Evolutionary conservation across 768 basidiomycete genomes (phyloP).

Genomic region (Hericium coralloides): DNA sequence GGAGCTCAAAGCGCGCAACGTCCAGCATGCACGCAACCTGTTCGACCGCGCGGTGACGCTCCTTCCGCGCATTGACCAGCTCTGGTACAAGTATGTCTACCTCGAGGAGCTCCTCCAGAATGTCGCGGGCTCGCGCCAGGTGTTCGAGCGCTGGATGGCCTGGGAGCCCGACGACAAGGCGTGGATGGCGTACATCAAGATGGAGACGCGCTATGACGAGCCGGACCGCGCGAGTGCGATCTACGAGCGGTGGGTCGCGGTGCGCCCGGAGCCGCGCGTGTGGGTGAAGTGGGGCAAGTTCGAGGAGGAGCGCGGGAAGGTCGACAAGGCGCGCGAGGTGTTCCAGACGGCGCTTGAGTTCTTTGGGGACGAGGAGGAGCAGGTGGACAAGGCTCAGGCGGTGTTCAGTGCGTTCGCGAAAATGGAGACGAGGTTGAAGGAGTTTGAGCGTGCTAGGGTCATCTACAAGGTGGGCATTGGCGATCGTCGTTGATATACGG

Average conservation of each 20-base stretch:
- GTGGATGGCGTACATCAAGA: constrained; percentile 99
- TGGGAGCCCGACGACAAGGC: constrained; percentile 99
- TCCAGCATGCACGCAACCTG: constrained; percentile 93
- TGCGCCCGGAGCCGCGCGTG: constrained; percentile 54
- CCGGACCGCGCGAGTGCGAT: constrained; percentile 85
- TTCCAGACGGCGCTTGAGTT: constrained; percentile 61
- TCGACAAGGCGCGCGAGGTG: constrained; percentile 58
- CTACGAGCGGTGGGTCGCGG: constrained; percentile 85
- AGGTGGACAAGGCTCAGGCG: constrained; percentile 75
- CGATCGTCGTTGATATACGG: constrained; percentile 1
- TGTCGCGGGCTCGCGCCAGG: constrained; percentile 91
- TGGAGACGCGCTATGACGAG: constrained; percentile 91
- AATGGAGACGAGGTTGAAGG: constrained; percentile 95
- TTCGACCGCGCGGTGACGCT: constrained; percentile 97
- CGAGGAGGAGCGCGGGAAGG: constrained; percentile 49
- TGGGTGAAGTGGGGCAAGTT: constrained; percentile 64
- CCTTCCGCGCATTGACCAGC: constrained; percentile 89
- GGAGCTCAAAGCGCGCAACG: constrained; percentile 97
- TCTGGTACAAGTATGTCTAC: constrained; percentile 99
- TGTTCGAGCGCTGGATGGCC: constrained; percentile 99
- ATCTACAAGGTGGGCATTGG: constrained; percentile 82
- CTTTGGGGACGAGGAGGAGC: constrained; percentile 54
- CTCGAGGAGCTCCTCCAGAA: constrained; percentile 96
- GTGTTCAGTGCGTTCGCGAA: constrained; percentile 91
- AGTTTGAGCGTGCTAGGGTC: constrained; percentile 92